These are phyloP conservation scores for Plantago coronopus DNA, from an alignment of 305 asterid species.

Conservation along the genomic window DNA sequence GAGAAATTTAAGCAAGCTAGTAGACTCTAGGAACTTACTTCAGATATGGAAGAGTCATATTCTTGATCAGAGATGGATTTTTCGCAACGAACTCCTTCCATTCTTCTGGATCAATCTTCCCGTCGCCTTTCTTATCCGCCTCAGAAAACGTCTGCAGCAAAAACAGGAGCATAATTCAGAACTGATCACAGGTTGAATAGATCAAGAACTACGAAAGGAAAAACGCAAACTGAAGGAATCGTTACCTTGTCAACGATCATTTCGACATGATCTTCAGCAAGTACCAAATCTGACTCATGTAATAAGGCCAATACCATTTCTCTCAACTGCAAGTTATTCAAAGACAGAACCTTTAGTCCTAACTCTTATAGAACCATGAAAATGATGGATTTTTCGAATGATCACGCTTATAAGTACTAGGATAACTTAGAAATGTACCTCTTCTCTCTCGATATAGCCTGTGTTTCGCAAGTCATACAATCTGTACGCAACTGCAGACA, in stretches of 20 bases:
- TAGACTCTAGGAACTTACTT: slow-evolving; percentile 35
- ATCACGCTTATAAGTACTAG: neutral
- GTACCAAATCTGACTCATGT: slow-evolving; percentile 72
- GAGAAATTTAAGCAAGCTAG: neutral
- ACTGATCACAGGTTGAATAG: neutral
- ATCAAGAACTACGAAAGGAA: neutral
- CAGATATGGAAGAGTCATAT: slow-evolving; percentile 75
- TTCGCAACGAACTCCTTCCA: slow-evolving; percentile 66
- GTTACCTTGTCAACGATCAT: slow-evolving; percentile 70
- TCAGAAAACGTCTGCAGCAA: slow-evolving; percentile 55
- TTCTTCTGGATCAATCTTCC: slow-evolving; percentile 66
- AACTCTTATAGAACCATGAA: neutral
- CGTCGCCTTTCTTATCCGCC: slow-evolving; percentile 71
- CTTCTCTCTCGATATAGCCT: slow-evolving; percentile 82
- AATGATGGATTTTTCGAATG: neutral
- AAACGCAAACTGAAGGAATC: slow-evolving; percentile 7
- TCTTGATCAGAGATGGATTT: slow-evolving; percentile 67
- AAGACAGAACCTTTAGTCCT: neutral
- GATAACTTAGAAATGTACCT: slow-evolving; percentile 35
- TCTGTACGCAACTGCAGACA: slow-evolving; percentile 65
- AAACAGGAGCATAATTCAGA: neutral
- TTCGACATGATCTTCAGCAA: slow-evolving; percentile 72
- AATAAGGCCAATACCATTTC: slow-evolving; percentile 92
- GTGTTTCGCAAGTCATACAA: slow-evolving; percentile 77
- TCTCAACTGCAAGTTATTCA: slow-evolving; percentile 44